These are phyloP conservation scores for Auriscalpium microsporum DNA, from an alignment of 768 basidiomycete species.

Conservation along the genomic window DNA sequence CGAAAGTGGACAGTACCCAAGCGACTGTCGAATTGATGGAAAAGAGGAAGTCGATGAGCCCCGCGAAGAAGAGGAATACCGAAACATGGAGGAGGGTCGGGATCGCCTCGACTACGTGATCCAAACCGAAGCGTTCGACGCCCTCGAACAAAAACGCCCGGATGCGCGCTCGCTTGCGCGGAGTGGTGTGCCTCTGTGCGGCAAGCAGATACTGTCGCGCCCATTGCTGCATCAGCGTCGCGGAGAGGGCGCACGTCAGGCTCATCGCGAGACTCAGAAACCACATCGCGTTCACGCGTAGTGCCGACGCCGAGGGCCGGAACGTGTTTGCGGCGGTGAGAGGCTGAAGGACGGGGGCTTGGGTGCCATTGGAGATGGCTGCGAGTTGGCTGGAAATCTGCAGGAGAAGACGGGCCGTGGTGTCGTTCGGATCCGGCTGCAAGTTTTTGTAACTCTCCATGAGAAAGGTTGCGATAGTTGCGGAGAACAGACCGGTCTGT, in stretches of 20 bases:
- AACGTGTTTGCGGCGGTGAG: neutral
- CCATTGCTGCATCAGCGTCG: constrained; percentile 10
- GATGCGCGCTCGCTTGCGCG: constrained; percentile 9
- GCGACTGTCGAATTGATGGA: constrained; percentile 6
- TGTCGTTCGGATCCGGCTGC: constrained; percentile 2
- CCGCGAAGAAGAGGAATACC: constrained; percentile 7
- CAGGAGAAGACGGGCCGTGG: neutral
- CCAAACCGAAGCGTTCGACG: constrained; percentile 3
- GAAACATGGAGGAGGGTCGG: constrained; percentile 11
- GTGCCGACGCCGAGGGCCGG: neutral
- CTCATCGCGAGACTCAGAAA: constrained; percentile 9
- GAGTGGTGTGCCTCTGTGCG: constrained; percentile 3
- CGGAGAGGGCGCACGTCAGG: constrained; percentile 6
- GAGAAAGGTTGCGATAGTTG: constrained; percentile 12
- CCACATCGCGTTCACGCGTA: constrained; percentile 11
- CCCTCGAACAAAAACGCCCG: constrained; percentile 8
- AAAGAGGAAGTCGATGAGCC: constrained; percentile 8
- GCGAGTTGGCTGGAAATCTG: constrained; percentile 7
- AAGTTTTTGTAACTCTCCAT: constrained; percentile 15
- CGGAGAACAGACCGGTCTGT: constrained; percentile 19
- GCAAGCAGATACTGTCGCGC: constrained; percentile 9
- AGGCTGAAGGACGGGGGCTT: neutral
- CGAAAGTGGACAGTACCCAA: neutral
- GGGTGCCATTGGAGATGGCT: neutral
- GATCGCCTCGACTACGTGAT: constrained; percentile 8